Evolutionary conservation across 441 rosid species (phyloP).

Genomic region (Pelargonium cotyledonis): DNA sequence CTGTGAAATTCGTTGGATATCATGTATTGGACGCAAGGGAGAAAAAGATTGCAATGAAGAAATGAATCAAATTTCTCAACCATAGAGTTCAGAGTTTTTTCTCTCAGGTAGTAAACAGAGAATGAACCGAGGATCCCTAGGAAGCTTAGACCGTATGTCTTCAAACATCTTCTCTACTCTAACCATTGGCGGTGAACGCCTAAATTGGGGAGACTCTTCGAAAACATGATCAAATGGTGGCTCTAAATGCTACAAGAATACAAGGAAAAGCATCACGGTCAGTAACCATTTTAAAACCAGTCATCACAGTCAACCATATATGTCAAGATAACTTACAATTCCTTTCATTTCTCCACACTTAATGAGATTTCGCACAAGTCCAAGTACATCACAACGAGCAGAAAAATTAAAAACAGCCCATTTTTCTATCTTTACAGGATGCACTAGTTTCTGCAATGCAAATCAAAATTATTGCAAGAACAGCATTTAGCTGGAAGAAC

Average conservation of each 20-base stretch:
- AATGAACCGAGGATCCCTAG: conserved; percentile 52
- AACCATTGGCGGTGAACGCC: conserved; percentile 46
- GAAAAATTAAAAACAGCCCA: conserved; percentile 78
- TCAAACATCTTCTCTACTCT: conserved; percentile 78
- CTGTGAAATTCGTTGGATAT: conserved; percentile 24
- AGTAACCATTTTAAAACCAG: not conserved
- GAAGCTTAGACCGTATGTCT: conserved; percentile 54
- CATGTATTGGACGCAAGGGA: not conserved
- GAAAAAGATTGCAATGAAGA: not conserved
- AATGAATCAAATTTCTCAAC: conserved; percentile 26
- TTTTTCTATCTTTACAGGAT: conserved; percentile 47
- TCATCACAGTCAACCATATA: not conserved
- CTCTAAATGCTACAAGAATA: conserved; percentile 34
- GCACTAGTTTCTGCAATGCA: conserved; percentile 51
- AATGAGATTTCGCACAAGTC: conserved; percentile 44
- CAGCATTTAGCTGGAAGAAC: conserved; percentile 2
- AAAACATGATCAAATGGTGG: conserved; percentile 41
- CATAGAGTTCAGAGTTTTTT: conserved; percentile 71
- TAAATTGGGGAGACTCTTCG: conserved; percentile 48
- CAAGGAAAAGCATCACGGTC: not conserved
- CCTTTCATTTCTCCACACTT: conserved; percentile 64
- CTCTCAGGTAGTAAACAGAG: conserved; percentile 69
- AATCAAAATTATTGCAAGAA: conserved; percentile 19
- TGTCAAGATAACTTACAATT: conserved; percentile 41
- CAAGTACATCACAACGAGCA: conserved; percentile 53